Evolutionary conservation across 192 early-diverging fungal genomes (phyloP).

Genomic region (Fimicolochytrium jonesii): DNA sequence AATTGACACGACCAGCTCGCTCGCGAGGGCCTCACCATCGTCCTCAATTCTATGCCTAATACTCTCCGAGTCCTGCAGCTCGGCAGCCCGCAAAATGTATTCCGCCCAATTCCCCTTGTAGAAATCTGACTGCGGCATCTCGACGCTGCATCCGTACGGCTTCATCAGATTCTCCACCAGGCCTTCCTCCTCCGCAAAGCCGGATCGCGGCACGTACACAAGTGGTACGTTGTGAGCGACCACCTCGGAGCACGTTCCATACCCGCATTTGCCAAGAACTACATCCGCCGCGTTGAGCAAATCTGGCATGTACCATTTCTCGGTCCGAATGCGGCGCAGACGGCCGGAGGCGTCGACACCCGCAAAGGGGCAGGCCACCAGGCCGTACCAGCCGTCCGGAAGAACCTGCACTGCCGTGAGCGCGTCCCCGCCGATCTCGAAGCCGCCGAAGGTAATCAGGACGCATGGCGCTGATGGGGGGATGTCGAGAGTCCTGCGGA

Average conservation of each 20-base stretch:
- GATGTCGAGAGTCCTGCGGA: conserved; percentile 34
- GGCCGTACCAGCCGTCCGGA: conserved; percentile 42
- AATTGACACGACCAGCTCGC: neutral
- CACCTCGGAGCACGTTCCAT: conserved; percentile 51
- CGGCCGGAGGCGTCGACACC: conserved; percentile 6
- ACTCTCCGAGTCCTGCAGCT: neutral
- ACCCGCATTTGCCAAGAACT: conserved; percentile 51
- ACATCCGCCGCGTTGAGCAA: conserved; percentile 44
- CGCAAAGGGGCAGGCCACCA: conserved; percentile 18
- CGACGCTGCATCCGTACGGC: conserved; percentile 32
- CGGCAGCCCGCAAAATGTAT: conserved; percentile 18
- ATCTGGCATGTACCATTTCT: conserved; percentile 40
- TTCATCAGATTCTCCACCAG: conserved; percentile 42
- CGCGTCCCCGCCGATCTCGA: conserved; percentile 7
- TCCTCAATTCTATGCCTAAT: neutral
- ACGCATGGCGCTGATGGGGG: conserved; percentile 27
- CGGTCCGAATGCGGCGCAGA: conserved; percentile 15
- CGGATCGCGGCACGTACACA: conserved; percentile 45
- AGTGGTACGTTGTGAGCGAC: conserved; percentile 43
- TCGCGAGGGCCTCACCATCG: conserved; percentile 10
- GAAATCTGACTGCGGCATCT: conserved; percentile 41
- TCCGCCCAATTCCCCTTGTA: conserved; percentile 29
- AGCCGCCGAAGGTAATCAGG: conserved; percentile 50
- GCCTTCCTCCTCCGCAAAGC: conserved; percentile 49
- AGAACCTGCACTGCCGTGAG: conserved; percentile 18